A percentile compares a stretch with the other conserved stretches of the same genome.
Evolutionary conservation across 2,329 filamentous ascomycete genomes (phyloP).

Genomic region (Raffaelea ambrosiae): DNA sequence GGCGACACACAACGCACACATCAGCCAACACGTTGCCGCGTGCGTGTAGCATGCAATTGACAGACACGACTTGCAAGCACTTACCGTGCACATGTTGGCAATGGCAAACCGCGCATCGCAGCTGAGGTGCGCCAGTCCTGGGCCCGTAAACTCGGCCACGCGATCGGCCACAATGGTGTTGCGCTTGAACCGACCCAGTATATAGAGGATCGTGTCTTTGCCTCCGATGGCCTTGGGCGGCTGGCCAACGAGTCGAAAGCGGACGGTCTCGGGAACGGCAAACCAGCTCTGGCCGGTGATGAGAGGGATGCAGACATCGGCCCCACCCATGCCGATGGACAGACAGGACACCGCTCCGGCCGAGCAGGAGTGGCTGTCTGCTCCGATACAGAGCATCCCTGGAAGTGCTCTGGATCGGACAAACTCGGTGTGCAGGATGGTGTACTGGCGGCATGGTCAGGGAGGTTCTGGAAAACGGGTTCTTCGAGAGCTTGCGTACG

Average conservation of each 20-base stretch:
- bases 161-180: slow-evolving; percentile 29
- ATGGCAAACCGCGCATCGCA: slow-evolving; percentile 30
- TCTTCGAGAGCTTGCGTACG: too few species aligned
- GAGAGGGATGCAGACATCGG: slow-evolving; percentile 26
- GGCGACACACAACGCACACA: too few species aligned
- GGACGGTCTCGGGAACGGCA: slow-evolving; percentile 26
- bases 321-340: neutral
- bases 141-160: slow-evolving; percentile 28
- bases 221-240: slow-evolving; percentile 24
- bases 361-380: neutral
- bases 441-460: too few species aligned
- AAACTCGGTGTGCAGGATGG: slow-evolving; percentile 32
- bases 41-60: slow-evolving; percentile 31
- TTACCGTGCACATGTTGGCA: slow-evolving; percentile 23
- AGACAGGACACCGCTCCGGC: neutral
- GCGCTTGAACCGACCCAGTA: slow-evolving; percentile 26
- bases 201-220: slow-evolving; percentile 30
- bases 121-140: slow-evolving; percentile 21
- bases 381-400: neutral
- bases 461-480: too few species aligned
- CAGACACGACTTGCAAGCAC: too few species aligned
- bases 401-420: slow-evolving; percentile 26
- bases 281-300: slow-evolving; percentile 31
- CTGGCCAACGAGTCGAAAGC: slow-evolving; percentile 23
- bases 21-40: slow-evolving; percentile 32